phyloP scores from a whole-genome alignment of 345 rosid species.

The Citropsis articulata region DNA sequence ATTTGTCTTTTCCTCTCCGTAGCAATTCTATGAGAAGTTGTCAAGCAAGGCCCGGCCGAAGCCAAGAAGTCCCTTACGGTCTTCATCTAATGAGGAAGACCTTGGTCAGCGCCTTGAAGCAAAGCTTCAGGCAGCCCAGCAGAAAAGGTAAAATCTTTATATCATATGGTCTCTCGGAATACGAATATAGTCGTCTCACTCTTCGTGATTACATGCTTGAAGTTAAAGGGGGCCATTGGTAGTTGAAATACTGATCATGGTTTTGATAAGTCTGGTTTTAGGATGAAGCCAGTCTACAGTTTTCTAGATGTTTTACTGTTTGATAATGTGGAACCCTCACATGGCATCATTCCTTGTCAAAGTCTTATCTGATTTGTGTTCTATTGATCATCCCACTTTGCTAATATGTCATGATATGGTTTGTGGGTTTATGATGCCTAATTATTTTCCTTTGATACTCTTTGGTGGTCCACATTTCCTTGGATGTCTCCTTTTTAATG shows the following conservation, averaged over 20 bases:
- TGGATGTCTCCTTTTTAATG: background rate
- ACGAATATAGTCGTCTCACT: background rate
- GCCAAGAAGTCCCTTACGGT: slow-evolving; percentile 71
- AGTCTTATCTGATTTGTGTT: slow-evolving; percentile 1
- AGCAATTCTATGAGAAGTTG: slow-evolving; percentile 88
- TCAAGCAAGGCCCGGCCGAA: slow-evolving; percentile 86
- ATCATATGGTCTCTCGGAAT: background rate
- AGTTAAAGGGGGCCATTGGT: background rate
- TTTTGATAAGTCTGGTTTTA: background rate
- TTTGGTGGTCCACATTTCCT: background rate
- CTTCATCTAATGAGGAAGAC: slow-evolving; percentile 74
- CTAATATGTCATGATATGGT: background rate
- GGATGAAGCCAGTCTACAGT: background rate
- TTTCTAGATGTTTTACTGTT: background rate
- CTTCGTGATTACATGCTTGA: background rate
- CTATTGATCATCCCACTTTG: background rate
- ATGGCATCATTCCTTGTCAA: background rate
- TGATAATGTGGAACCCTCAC: background rate
- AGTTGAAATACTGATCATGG: background rate
- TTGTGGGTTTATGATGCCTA: background rate
- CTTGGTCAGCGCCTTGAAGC: slow-evolving; percentile 97
- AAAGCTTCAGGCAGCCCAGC: slow-evolving; percentile 90
- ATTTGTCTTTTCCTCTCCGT: slow-evolving; percentile 11
- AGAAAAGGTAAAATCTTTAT: slow-evolving; percentile 61
- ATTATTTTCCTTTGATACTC: background rate